Evolutionary conservation across 192 early-diverging fungal species (phyloP).

Genomic region (Fimicolochytrium jonesii): DNA sequence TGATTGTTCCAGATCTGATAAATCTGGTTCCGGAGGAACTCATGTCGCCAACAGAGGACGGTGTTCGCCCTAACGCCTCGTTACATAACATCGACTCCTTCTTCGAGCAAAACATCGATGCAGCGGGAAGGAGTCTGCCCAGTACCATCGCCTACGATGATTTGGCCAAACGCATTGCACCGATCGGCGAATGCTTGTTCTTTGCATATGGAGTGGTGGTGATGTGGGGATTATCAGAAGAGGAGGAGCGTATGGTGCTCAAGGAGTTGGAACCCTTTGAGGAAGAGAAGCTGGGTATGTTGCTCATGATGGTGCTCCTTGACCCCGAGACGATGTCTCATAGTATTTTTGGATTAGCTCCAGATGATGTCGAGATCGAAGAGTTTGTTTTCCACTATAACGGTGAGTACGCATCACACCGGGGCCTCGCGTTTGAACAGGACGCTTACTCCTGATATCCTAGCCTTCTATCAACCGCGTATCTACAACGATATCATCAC

Average conservation of each 20-base stretch:
- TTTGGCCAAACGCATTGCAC: slow-evolving; percentile 37
- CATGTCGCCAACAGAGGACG: neutral
- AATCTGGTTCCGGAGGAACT: slow-evolving; percentile 6
- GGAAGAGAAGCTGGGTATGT: slow-evolving; percentile 58
- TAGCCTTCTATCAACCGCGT: slow-evolving; percentile 50
- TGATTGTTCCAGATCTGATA: slow-evolving; percentile 15
- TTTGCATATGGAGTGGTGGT: slow-evolving; percentile 96
- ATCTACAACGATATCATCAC: slow-evolving; percentile 89
- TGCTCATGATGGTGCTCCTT: neutral
- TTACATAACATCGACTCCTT: slow-evolving; percentile 21
- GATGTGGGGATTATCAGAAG: slow-evolving; percentile 89
- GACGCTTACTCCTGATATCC: too few species aligned
- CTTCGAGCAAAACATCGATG: slow-evolving; percentile 38
- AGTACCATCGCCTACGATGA: slow-evolving; percentile 11
- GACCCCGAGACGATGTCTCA: neutral
- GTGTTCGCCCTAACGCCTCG: slow-evolving; percentile 2
- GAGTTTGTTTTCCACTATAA: slow-evolving; percentile 83
- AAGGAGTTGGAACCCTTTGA: slow-evolving; percentile 68
- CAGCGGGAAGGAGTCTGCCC: slow-evolving; percentile 22
- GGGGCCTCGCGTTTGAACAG: too few species aligned
- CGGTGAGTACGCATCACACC: slow-evolving; percentile 5
- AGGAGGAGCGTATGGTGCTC: slow-evolving; percentile 75
- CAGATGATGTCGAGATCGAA: slow-evolving; percentile 62
- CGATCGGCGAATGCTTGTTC: slow-evolving; percentile 68
- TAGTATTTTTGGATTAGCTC: neutral